Conservation (phyloP, 139 green algal species). For the Astrephomene gubernaculifera region DNA sequence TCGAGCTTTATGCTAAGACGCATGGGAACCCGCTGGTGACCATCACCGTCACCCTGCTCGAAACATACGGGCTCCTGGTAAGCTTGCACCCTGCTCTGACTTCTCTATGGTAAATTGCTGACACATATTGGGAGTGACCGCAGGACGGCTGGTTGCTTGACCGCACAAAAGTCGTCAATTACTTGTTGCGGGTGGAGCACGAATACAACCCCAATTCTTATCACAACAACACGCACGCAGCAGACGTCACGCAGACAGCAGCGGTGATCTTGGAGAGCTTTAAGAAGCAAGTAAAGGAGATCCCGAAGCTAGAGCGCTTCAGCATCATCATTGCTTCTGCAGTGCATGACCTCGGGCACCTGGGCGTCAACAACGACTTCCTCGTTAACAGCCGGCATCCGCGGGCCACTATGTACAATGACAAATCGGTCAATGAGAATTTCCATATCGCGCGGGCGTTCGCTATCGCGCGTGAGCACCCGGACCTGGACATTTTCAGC, state of each 20-base stretch:
- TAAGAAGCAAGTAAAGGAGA: constrained; percentile 46
- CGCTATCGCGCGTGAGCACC: constrained; percentile 50
- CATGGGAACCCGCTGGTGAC: constrained; percentile 56
- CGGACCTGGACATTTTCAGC: constrained; percentile 60
- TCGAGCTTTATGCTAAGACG: constrained; percentile 49
- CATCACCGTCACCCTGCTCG: constrained; percentile 63
- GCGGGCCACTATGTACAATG: constrained; percentile 69
- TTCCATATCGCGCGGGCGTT: constrained; percentile 69
- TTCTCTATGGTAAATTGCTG: neutral
- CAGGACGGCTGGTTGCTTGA: constrained; percentile 73
- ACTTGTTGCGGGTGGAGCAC: constrained; percentile 57
- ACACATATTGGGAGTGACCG: neutral
- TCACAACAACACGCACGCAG: constrained; percentile 78
- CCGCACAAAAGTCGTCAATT: constrained; percentile 59
- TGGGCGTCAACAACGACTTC: constrained; percentile 79
- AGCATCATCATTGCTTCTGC: constrained; percentile 70
- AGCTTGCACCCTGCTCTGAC: neutral
- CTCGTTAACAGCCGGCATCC: constrained; percentile 69
- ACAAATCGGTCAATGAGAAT: constrained; percentile 75
- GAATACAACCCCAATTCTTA: constrained; percentile 71
- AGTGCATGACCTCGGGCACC: constrained; percentile 75
- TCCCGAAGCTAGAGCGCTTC: constrained; percentile 68
- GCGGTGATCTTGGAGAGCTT: constrained; percentile 62
- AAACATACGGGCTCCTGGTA: constrained; percentile 67
- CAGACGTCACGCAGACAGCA: constrained; percentile 76